Evolutionary conservation across 1,284 basidiomycete species (phyloP).

Genomic region (Trichosporon faecale): DNA sequence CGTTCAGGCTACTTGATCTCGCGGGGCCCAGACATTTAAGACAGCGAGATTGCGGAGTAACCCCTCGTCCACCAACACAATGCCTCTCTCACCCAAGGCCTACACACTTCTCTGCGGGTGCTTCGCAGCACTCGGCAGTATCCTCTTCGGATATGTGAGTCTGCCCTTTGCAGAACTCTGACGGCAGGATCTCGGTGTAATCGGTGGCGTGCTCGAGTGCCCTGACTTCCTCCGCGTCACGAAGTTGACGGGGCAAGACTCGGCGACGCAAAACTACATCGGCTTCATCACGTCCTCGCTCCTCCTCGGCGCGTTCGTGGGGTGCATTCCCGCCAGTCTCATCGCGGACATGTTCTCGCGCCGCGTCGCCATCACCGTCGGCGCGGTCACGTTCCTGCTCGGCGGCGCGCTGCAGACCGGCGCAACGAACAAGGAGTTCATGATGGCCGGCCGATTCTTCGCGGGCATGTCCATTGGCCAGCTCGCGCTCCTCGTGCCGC

Average conservation of each 20-base stretch:
- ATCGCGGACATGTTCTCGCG: conserved; percentile 48
- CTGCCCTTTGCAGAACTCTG: neutral
- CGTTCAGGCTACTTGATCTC: neutral
- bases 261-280: conserved; percentile 47
- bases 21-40: neutral
- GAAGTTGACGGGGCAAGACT: conserved; percentile 31
- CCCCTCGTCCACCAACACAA: neutral
- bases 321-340: conserved; percentile 46
- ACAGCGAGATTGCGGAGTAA: neutral
- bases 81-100: conserved; percentile 43
- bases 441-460: conserved; percentile 64
- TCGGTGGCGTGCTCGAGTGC: conserved; percentile 53
- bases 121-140: conserved; percentile 54
- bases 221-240: conserved; percentile 44
- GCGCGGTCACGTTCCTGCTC: conserved; percentile 54
- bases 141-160: no score
- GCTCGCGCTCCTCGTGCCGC: conserved; percentile 55
- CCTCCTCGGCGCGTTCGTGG: conserved; percentile 49
- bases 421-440: conserved; percentile 59
- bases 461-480: conserved; percentile 58
- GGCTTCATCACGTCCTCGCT: conserved; percentile 54
- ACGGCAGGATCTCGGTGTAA: conserved; percentile 52
- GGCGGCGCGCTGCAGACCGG: conserved; percentile 56
- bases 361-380: conserved; percentile 47
- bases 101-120: conserved; percentile 65